Evolutionary conservation across 2,329 filamentous ascomycete species (phyloP), one percentile per base, ranked within the genome.

Genomic region (Penicillium janthinellum): DNA sequence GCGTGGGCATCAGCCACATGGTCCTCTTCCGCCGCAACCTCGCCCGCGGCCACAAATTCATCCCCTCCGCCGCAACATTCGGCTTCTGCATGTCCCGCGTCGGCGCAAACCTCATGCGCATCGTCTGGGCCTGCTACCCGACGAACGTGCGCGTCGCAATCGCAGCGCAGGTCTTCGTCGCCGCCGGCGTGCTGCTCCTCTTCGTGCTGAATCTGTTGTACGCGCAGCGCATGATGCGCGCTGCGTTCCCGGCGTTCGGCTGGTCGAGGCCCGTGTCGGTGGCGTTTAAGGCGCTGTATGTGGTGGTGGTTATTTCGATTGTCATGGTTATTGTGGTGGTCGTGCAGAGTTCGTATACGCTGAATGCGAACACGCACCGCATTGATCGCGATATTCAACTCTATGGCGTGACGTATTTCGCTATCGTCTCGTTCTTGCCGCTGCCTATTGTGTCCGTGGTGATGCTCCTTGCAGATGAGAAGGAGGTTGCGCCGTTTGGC

Each of bases 191-290:
- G 15, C 73, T 96, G 37, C 75, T 96, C 7, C 79, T 96, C 28
- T 94, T 90, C 75, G 77, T 94, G 68, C 79, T 92, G 75, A 95
- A 96, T 77, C 77, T 96, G 44, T 78, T 95, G 69, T 90, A 93
- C 71, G 78, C 88, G 0, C 90, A 92, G 75, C 87, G 92, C 48
- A 82, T 96, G 28, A 75, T 95, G 17, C 84, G 92, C 56, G 89
- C 89, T 4, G 84, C 86, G 48, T 90, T 93, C 69, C 90, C 91
- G 0, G 71, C 73, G 2, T 72, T 91, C 35, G 91, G 90, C 59
- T 94, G 91, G 90, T 82, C 84, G 62, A 80, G 76, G 25, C 67
- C 76, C 1, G 79, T 86, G 25, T 80, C 79, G 1, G 64, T 79
- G 20, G 57, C 75, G 28, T 89, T 92, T 74, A 83, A 82, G 61